Evolutionary conservation across 2,329 filamentous ascomycete species (phyloP).

Genomic region (Diaporthe australafricana): DNA sequence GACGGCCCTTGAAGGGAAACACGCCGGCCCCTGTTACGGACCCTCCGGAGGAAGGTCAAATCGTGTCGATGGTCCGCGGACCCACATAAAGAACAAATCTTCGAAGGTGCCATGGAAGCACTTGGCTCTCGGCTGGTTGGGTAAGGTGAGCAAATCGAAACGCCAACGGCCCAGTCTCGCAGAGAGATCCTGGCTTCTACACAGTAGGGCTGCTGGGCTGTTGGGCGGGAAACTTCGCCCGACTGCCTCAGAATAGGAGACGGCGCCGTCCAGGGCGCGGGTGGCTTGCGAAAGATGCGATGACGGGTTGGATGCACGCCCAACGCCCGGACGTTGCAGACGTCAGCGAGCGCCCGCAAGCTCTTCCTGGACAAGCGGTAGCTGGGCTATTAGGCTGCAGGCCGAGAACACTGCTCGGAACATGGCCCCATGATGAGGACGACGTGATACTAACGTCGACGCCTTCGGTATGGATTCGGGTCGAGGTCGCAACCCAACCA

Average conservation of each 20-base stretch:
- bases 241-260: constrained; percentile 29
- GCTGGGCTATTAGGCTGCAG: constrained; percentile 9
- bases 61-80: constrained; percentile 35
- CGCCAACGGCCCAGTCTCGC: constrained; percentile 13
- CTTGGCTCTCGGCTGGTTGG: constrained; percentile 34
- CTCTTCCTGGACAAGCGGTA: constrained; percentile 28
- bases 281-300: constrained; percentile 21
- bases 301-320: constrained; percentile 23
- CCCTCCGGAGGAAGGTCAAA: constrained; percentile 41
- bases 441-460: not conserved
- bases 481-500: not conserved
- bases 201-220: not conserved
- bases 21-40: constrained; percentile 45
- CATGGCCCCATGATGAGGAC: not conserved
- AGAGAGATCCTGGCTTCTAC: constrained; percentile 15
- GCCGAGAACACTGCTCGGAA: constrained; percentile 2
- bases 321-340: constrained; percentile 30
- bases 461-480: constrained; percentile 1
- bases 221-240: constrained; percentile 34
- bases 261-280: constrained; percentile 17
- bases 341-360: constrained; percentile 28
- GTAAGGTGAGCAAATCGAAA: constrained; percentile 36
- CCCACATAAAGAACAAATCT: constrained; percentile 57
- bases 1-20: constrained; percentile 15
- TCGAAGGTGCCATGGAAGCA: constrained; percentile 51